Conservation (phyloP, 768 basidiomycete genomes). For the Cubamyces lactineus region DNA sequence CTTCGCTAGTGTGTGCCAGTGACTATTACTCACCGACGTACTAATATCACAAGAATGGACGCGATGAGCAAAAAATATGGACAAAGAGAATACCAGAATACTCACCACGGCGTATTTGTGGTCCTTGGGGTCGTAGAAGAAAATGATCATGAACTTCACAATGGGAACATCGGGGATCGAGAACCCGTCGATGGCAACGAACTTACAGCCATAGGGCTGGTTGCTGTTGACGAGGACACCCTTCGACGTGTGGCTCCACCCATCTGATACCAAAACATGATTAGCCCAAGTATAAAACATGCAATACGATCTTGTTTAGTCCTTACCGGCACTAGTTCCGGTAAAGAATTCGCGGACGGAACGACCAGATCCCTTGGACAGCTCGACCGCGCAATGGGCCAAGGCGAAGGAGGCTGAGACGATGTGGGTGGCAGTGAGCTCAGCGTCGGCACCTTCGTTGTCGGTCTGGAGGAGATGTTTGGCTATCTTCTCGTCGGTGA, state of each 20-base stretch:
- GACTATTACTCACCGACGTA: background rate
- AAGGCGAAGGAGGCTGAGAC: background rate
- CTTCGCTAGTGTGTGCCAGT: background rate
- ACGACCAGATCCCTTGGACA: background rate
- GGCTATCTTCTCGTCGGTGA: background rate
- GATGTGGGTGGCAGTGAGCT: background rate
- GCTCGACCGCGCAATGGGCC: background rate
- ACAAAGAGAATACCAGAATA: too few species aligned
- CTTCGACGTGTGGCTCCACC: background rate
- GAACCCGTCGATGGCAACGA: background rate
- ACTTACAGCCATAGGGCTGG: background rate
- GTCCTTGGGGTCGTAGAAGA: background rate
- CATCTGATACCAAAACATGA: background rate
- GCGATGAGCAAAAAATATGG: background rate
- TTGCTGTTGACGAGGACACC: background rate
- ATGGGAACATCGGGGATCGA: background rate
- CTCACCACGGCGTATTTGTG: conserved; percentile 1
- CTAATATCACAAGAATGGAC: background rate
- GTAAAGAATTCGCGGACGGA: background rate
- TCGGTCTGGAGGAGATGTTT: background rate
- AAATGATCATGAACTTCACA: background rate
- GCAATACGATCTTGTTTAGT: too few species aligned
- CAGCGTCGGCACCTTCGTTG: background rate
- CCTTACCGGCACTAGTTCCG: background rate
- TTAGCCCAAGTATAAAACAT: background rate